These are phyloP conservation scores for Asterionellopsis glacialis DNA, from an alignment of 108 stramenopile genomes.

Conservation along the genomic window DNA sequence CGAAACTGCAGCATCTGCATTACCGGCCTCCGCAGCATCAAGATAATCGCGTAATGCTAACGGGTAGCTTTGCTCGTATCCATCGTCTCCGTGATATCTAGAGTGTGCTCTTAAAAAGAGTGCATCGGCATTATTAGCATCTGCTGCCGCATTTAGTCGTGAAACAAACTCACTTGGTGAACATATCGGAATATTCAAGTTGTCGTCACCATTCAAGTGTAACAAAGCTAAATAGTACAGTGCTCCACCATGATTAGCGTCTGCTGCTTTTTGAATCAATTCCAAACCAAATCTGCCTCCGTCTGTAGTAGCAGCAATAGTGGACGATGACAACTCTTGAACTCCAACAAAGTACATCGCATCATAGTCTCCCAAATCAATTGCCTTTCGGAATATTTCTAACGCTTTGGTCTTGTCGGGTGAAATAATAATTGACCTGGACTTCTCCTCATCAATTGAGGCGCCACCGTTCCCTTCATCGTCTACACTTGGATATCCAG, in stretches of 20 bases:
- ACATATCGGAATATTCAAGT: conserved; percentile 35
- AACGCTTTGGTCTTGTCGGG: conserved; percentile 35
- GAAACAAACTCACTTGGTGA: conserved; percentile 24
- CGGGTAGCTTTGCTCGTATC: conserved; percentile 38
- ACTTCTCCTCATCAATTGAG: background rate
- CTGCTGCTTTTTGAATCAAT: conserved; percentile 44
- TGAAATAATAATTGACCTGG: background rate
- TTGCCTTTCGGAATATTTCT: conserved; percentile 61
- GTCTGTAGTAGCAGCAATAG: conserved; percentile 5
- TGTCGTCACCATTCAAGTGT: conserved; percentile 44
- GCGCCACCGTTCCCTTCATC: background rate
- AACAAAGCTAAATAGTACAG: conserved; percentile 73
- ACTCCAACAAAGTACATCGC: conserved; percentile 81
- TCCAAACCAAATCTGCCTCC: conserved; percentile 1
- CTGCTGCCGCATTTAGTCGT: conserved; percentile 39
- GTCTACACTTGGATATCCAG: conserved; percentile 29
- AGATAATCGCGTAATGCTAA: conserved; percentile 59
- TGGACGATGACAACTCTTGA: conserved; percentile 32
- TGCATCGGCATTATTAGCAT: conserved; percentile 54
- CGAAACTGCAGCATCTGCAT: conserved; percentile 76
- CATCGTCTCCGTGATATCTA: conserved; percentile 58
- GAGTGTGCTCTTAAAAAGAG: conserved; percentile 64
- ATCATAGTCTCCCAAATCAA: conserved; percentile 73
- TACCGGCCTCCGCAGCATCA: conserved; percentile 52
- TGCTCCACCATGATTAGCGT: conserved; percentile 56